phyloP scores from a whole-genome alignment of 257 asterid genomes.

The Apocynum venetum region DNA sequence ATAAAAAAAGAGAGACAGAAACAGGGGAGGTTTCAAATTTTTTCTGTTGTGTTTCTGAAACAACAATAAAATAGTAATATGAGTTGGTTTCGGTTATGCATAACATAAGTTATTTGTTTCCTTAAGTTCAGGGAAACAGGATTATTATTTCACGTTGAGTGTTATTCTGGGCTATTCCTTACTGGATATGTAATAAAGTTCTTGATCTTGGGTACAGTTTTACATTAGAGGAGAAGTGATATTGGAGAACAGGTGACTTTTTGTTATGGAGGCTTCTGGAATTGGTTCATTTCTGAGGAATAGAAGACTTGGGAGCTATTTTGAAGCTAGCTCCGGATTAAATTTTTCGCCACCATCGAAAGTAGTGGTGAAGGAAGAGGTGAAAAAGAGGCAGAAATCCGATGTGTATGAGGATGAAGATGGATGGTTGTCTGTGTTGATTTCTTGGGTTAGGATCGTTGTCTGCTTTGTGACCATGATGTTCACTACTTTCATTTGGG shows the following conservation, averaged over 20 bases:
- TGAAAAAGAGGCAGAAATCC: constrained; percentile 6
- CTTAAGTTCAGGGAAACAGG: neutral
- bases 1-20: neutral
- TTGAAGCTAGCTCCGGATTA: constrained; percentile 19
- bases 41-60: neutral
- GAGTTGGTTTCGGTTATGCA: too few species aligned
- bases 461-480: constrained; percentile 33
- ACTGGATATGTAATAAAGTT: neutral
- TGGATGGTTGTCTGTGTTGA: constrained; percentile 25
- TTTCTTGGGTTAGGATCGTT: constrained; percentile 41
- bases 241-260: constrained; percentile 4
- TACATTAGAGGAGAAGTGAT: neutral
- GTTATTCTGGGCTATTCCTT: neutral
- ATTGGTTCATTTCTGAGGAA: constrained; percentile 21
- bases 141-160: neutral
- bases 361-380: constrained; percentile 16
- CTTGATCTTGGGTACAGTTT: neutral
- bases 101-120: neutral
- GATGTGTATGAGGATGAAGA: constrained; percentile 22
- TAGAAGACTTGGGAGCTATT: constrained; percentile 30
- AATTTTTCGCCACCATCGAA: constrained; percentile 4
- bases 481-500: constrained; percentile 41
- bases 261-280: constrained; percentile 31
- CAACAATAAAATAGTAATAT: neutral
- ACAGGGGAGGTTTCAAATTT: neutral